A percentile compares a stretch with the other conserved stretches of the same genome.
Evolutionary conservation across 1,284 basidiomycete genomes (phyloP).

Genomic region (Peniophora sp.): DNA sequence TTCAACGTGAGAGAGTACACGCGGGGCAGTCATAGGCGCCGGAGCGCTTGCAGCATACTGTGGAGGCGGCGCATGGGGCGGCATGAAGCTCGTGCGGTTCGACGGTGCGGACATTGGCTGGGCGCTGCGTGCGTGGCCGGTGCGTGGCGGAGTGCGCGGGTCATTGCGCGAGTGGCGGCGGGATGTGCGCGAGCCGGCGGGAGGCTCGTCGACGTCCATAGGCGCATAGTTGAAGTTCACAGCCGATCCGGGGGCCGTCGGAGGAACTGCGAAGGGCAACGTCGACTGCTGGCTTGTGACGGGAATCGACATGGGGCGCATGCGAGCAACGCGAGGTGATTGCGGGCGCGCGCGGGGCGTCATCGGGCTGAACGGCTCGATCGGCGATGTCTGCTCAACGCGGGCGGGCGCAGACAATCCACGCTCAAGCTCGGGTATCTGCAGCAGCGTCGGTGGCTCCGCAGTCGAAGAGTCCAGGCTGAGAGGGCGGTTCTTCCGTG

Average conservation of each 20-base stretch:
- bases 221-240: too few species aligned
- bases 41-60: too few species aligned
- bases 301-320: constrained; percentile 26
- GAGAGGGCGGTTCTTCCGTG: constrained; percentile 13
- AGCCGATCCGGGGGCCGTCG: constrained; percentile 12
- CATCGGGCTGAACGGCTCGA: constrained; percentile 13
- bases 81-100: constrained; percentile 29
- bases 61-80: too few species aligned
- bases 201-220: too few species aligned
- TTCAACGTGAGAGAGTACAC: too few species aligned
- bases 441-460: constrained; percentile 1
- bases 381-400: constrained; percentile 3
- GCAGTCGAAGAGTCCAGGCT: constrained; percentile 7
- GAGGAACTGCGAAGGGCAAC: constrained; percentile 1
- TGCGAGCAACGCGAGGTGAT: constrained; percentile 32
- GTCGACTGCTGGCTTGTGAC: constrained; percentile 2
- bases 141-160: background rate
- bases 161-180: background rate
- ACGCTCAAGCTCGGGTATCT: constrained; percentile 9
- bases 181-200: background rate
- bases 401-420: constrained; percentile 3
- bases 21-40: too few species aligned
- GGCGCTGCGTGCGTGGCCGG: background rate
- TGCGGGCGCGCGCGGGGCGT: constrained; percentile 33
- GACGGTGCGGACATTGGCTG: background rate